Base-by-base conservation (phyloP, 208 protist genomes). In the Leishmania tropica region DNA sequence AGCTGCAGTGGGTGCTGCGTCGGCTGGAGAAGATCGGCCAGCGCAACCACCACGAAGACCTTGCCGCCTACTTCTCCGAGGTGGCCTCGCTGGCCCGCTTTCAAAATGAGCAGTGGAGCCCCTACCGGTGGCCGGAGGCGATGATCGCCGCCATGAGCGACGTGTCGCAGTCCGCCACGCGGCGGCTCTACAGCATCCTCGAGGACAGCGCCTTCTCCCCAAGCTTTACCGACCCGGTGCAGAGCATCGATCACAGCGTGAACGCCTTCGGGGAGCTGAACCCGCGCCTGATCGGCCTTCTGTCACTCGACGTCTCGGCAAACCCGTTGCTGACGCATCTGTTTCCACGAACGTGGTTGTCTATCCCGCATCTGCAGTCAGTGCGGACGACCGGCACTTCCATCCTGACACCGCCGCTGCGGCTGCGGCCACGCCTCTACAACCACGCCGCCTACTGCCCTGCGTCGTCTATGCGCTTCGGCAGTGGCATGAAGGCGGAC, bases 11-110 rank as follows among this genome's bases (percentile, higher is more conserved):
- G 42, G 79, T 85, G 67, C 74, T 90, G 73, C 68, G 70, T 37
- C 83, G 84, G 15, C 60, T 85, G 42, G 87, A 88, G 64, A 76
- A 51, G 70, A 77, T 83, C 45, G 85, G 87, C 48, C 42, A 56
- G 47, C 80, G 76, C 77, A 82, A 75, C 48, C 79, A 76, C 15
- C 87, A 90, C 78, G 65, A 82, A 37, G 87, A 90, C 80, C 75
- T 90, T n/a, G 80, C 81, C 65, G 77, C 56, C n/a, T 90, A 90
- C 87, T 90, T 90, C 76, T 83, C 84, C 5, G 82, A 87, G 70
- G 72, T 87, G 48, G 78, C 85, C 53, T 56, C 62, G 47, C 67
- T 83, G 24, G 84, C 75, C 37, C 76, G 54, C 35, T 87, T 85
- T 42, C 82, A 85, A 47, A 79, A 75, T 35, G 82, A 85, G 62